A percentile compares a stretch with the other conserved stretches of the same genome.
phyloP scores from a whole-genome alignment of 345 rosid species.

The Anastatica hierochuntica region DNA sequence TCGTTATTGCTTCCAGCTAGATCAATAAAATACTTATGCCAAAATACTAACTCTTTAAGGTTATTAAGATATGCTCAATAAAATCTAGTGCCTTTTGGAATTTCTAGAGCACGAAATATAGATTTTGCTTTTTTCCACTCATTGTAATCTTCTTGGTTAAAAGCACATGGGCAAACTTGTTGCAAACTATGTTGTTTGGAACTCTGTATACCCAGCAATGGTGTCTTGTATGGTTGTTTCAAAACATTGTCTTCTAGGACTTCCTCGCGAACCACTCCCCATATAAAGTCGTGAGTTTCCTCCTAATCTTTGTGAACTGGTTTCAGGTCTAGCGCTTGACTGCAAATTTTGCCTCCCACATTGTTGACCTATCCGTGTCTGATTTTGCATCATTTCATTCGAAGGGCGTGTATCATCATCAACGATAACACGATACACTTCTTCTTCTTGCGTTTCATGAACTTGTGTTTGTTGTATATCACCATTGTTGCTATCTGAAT shows the following conservation, averaged over 20 bases:
- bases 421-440: background rate
- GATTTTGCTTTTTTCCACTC: background rate
- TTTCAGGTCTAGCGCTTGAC: background rate
- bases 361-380: too few relatives aligned
- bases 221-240: too few relatives aligned
- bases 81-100: background rate
- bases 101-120: background rate
- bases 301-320: background rate
- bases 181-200: too few relatives aligned
- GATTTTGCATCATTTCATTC: too few relatives aligned
- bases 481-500: background rate
- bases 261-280: background rate
- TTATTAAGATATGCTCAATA: background rate
- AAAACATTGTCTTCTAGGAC: background rate
- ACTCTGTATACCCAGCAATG: too few relatives aligned
- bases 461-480: too few relatives aligned
- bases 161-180: too few relatives aligned
- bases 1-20: too few relatives aligned
- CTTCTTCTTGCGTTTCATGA: background rate
- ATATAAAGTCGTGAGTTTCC: background rate
- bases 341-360: too few relatives aligned
- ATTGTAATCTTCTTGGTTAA: too few relatives aligned
- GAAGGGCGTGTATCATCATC: background rate
- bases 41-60: background rate
- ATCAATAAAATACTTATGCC: too few relatives aligned